phyloP scores from a whole-genome alignment of 257 asterid genomes.

The Hygrophila difformis region DNA sequence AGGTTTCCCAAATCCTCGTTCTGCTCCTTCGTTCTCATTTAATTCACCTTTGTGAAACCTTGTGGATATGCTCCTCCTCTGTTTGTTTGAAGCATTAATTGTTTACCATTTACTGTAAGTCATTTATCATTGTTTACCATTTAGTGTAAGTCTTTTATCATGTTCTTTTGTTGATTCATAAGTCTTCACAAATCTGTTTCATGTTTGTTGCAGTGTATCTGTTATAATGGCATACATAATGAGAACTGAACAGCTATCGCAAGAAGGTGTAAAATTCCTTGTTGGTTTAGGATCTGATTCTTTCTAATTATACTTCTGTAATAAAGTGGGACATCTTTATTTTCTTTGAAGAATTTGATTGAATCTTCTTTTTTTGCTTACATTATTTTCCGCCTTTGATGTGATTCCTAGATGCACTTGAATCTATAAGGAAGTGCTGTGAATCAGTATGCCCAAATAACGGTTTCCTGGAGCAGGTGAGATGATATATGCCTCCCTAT shows the following conservation, averaged over 20 bases:
- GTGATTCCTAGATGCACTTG: slow-evolving; percentile 62
- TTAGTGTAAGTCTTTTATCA: too few species aligned
- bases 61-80: too few species aligned
- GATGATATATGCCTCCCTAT: background rate
- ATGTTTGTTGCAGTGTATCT: slow-evolving; percentile 89
- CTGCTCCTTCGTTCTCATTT: too few species aligned
- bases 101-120: too few species aligned
- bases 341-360: slow-evolving; percentile 11
- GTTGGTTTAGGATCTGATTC: background rate
- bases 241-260: slow-evolving; percentile 82
- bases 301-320: background rate
- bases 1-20: too few species aligned
- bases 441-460: slow-evolving; percentile 83
- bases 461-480: slow-evolving; percentile 98
- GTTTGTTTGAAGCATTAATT: too few species aligned
- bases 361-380: slow-evolving; percentile 8
- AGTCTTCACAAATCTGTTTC: slow-evolving; percentile 53
- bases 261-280: slow-evolving; percentile 53
- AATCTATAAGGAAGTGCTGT: slow-evolving; percentile 71
- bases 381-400: slow-evolving; percentile 2
- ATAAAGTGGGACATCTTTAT: background rate
- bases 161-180: slow-evolving; percentile 39
- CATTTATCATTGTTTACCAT: too few species aligned
- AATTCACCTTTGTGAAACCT: too few species aligned
- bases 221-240: slow-evolving; percentile 85